Base-by-base conservation (phyloP, 2,329 filamentous ascomycete species). In the Fusarium redolens region DNA sequence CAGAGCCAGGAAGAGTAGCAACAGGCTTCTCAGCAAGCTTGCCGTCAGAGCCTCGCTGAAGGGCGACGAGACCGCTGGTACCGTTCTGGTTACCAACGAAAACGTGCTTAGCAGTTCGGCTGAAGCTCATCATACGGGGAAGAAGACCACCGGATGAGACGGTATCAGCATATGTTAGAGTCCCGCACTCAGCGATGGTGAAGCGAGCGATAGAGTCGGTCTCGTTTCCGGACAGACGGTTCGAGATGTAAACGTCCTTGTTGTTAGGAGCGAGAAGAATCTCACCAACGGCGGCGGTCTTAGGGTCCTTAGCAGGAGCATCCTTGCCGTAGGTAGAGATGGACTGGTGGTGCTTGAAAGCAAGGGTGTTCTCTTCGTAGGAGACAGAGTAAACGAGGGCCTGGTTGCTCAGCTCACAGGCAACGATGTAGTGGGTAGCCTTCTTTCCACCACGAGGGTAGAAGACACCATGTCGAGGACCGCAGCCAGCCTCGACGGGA, bases 391-490 rank as follows among this genome's bases (percentile, higher is more conserved):
- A 87, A 58, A 86, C 81, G 68, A 83, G 75, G 57, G 87, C 78
- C 45, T 82, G 61, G 81, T 83, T 88, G 72, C 78, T 80, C 18
- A 85, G 76, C 81, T 88, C 86, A 76, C 84, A 85, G 38, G 82
- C 82, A 37, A 87, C 73, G 22, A 85, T 75, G 81, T 86, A 88
- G 81, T 86, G 85, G 5, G 82, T 84, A 20, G 83, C 80, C 57
- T 69, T 69, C 10, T 59, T 54, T 14, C 74, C 75, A 12, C 79
- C 79, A n/a, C 73, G 60, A 4, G 81, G 82, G 77, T 84, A 83
- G 79, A 87, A 88, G 72, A 82, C 82, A 54, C 85, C 86, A 74
- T 88, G 87, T 22, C 87, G 86, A 7, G 87, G 87, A 1, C 86
- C 86, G 43, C 82, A 83, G 63, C 84, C 73, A 15, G 81, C 79